These are phyloP conservation scores for Gaultheria prostrata DNA, from an alignment of 148 eudicot species.

Conservation along the genomic window DNA sequence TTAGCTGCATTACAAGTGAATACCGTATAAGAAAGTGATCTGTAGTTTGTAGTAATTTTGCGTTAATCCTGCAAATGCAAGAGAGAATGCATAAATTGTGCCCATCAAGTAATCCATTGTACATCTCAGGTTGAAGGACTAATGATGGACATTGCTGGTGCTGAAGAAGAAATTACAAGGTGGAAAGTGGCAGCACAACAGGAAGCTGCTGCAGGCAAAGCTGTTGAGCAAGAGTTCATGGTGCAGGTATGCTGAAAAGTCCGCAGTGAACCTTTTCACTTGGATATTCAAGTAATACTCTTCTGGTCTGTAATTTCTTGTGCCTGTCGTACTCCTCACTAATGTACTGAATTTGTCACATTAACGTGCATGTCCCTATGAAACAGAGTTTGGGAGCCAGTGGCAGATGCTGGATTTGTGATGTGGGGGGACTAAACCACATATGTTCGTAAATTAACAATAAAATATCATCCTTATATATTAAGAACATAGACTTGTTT, in stretches of 20 bases:
- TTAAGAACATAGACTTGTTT: no score
- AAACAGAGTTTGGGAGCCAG: not conserved
- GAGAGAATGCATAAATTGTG: not conserved
- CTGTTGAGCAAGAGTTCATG: constrained; percentile 81
- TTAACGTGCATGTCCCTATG: not conserved
- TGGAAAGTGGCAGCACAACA: constrained; percentile 97
- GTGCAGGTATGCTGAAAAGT: constrained; percentile 51
- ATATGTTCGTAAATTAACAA: no score
- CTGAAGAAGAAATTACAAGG: constrained; percentile 96
- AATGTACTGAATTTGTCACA: not conserved
- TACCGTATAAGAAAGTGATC: not conserved
- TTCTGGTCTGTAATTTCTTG: not conserved
- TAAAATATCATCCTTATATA: no score
- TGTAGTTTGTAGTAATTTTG: not conserved
- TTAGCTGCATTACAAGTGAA: not conserved
- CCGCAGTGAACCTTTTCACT: not conserved
- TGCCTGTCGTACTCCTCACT: not conserved
- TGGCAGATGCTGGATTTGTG: no score
- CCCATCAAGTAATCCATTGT: not conserved
- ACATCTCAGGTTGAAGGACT: constrained; percentile 79
- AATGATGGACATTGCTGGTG: constrained; percentile 87
- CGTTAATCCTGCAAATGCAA: not conserved
- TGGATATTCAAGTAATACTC: not conserved
- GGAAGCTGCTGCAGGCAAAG: constrained; percentile 96
- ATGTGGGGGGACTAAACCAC: no score